Percentiles rank a stretch among this genome's conserved stretches.
Evolutionary conservation across 2,329 filamentous ascomycete species (phyloP).

Genomic region (Aspergillus proliferans): DNA sequence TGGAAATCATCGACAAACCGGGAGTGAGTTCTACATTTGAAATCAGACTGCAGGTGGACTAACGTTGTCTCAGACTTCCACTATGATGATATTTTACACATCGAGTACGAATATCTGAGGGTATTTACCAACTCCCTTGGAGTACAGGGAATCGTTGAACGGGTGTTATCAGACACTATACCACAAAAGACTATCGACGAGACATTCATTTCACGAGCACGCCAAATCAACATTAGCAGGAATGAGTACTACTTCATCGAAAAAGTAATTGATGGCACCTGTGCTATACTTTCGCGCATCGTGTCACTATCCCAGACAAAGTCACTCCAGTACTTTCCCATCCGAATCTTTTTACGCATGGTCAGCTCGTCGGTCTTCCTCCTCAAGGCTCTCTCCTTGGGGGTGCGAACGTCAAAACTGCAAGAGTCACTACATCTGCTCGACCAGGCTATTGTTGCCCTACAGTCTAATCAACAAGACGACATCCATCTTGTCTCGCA

Average conservation of each 20-base stretch:
- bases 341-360: slow-evolving; percentile 49
- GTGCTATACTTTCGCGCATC: slow-evolving; percentile 47
- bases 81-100: slow-evolving; percentile 40
- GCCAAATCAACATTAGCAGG: slow-evolving; percentile 41
- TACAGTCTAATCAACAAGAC: slow-evolving; percentile 45
- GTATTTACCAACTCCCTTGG: slow-evolving; percentile 43
- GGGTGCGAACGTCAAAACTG: slow-evolving; percentile 44
- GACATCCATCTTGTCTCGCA: slow-evolving; percentile 48
- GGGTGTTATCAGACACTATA: slow-evolving; percentile 33
- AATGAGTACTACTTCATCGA: slow-evolving; percentile 51
- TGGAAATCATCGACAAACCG: no score
- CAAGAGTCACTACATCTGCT: slow-evolving; percentile 45
- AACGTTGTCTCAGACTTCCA: not conserved
- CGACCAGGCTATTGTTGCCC: slow-evolving; percentile 43
- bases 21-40: slow-evolving; percentile 44
- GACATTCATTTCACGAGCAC: slow-evolving; percentile 27
- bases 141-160: slow-evolving; percentile 53
- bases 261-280: slow-evolving; percentile 51
- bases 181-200: slow-evolving; percentile 9
- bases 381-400: slow-evolving; percentile 46
- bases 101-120: slow-evolving; percentile 47
- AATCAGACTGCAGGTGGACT: not conserved
- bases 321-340: slow-evolving; percentile 46
- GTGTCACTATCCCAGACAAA: slow-evolving; percentile 42
- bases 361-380: slow-evolving; percentile 52